phyloP scores from a whole-genome alignment of 441 rosid genomes.

The Hura crepitans region DNA sequence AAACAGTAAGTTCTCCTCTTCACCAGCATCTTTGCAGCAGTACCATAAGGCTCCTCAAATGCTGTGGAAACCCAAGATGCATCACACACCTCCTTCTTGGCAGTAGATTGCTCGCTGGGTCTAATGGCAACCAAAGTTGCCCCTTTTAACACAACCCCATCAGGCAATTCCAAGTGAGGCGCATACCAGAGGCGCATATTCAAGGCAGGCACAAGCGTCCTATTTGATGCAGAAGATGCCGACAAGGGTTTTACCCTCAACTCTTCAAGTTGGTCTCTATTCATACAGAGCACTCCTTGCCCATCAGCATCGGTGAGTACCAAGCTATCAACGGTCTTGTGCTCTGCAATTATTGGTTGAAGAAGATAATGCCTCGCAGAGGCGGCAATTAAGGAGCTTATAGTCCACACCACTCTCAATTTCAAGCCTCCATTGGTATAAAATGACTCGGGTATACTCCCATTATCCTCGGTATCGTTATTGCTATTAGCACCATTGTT shows the following conservation, averaged over 20 bases:
- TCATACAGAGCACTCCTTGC: conserved; percentile 86
- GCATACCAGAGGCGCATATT: conserved; percentile 95
- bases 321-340: conserved; percentile 71
- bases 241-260: conserved; percentile 76
- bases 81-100: conserved; percentile 58
- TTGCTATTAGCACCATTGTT: background rate
- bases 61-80: conserved; percentile 68
- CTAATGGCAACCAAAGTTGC: conserved; percentile 92
- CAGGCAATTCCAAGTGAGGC: conserved; percentile 66
- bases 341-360: conserved; percentile 82
- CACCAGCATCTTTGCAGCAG: conserved; percentile 75
- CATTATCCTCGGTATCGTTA: conserved; percentile 45
- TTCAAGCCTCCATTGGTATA: conserved; percentile 91
- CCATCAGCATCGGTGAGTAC: conserved; percentile 80
- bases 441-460: conserved; percentile 86
- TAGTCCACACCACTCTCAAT: conserved; percentile 91
- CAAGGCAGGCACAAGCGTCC: conserved; percentile 90
- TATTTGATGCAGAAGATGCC: conserved; percentile 76
- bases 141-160: conserved; percentile 71
- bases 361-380: conserved; percentile 88
- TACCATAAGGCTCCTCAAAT: conserved; percentile 80
- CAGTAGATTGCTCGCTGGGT: conserved; percentile 57
- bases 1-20: conserved; percentile 82
- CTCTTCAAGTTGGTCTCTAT: conserved; percentile 85
- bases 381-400: conserved; percentile 83